These are phyloP conservation scores for Eucalyptus tenuipes DNA, from an alignment of 345 rosid genomes.

Conservation along the genomic window DNA sequence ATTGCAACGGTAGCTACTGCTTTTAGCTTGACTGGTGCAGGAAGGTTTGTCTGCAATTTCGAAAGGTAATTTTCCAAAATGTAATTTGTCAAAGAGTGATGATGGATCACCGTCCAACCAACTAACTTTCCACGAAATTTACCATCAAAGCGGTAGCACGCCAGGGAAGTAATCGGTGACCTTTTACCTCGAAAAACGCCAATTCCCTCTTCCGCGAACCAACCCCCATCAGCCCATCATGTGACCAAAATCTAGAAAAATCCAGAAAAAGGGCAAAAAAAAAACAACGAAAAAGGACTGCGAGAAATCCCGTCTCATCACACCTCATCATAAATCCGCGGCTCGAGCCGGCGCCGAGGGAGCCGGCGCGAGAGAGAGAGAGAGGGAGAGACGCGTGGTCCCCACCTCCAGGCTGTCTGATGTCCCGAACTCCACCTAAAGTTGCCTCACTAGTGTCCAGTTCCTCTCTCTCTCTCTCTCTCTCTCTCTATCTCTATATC, in stretches of 20 bases:
- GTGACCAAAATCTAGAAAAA: too few species aligned
- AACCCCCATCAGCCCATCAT: too few species aligned
- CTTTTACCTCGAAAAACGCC: too few species aligned
- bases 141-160: not conserved
- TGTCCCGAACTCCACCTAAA: not conserved
- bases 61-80: not conserved
- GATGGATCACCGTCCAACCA: not conserved
- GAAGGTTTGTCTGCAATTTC: not conserved
- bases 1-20: not conserved
- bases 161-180: not conserved
- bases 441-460: not conserved
- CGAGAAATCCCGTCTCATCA: not conserved
- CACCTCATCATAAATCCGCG: not conserved
- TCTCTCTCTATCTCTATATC: not conserved
- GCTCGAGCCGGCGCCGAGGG: not conserved
- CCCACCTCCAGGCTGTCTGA: slow-evolving; percentile 43
- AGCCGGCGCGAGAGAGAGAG: not conserved
- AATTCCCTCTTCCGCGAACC: too few species aligned
- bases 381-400: slow-evolving; percentile 12
- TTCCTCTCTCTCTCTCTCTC: not conserved
- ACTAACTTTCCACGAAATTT: not conserved
- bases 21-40: not conserved
- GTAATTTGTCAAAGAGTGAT: not conserved
- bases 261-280: too few species aligned
- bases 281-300: not conserved